phyloP scores from a whole-genome alignment of 805 yeast genomes.

The Starmerella riodocensis region DNA sequence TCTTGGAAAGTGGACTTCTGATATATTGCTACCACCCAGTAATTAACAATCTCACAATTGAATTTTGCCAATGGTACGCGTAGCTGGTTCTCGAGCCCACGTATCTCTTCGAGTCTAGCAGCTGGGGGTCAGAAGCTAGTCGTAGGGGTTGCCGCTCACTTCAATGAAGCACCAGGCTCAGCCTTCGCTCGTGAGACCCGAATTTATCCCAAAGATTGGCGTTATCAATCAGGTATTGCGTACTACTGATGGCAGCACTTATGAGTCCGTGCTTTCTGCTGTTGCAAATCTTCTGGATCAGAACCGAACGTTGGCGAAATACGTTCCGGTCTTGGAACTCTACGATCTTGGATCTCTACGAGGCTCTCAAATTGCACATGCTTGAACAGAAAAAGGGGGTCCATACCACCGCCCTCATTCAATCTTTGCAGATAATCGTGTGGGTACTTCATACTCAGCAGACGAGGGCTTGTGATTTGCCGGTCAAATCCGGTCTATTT shows the following conservation, averaged over 20 bases:
- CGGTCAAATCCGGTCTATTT: slow-evolving; percentile 1
- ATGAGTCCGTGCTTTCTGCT: slow-evolving; percentile 15
- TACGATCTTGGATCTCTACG: slow-evolving; percentile 8
- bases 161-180: too few relatives aligned
- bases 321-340: slow-evolving; percentile 4
- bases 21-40: too few relatives aligned
- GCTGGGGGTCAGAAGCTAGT: too few relatives aligned
- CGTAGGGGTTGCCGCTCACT: too few relatives aligned
- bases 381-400: not conserved
- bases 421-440: slow-evolving; percentile 12
- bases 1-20: too few relatives aligned
- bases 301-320: slow-evolving; percentile 9
- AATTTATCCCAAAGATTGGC: slow-evolving; percentile 1
- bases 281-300: slow-evolving; percentile 12
- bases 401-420: slow-evolving; percentile 13
- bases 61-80: too few relatives aligned
- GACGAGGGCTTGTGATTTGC: not conserved
- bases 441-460: slow-evolving; percentile 7
- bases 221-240: slow-evolving; percentile 7
- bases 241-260: slow-evolving; percentile 6
- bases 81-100: too few relatives aligned
- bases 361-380: slow-evolving; percentile 5
- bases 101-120: too few relatives aligned
- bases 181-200: slow-evolving; percentile 13
- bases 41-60: too few relatives aligned